A percentile compares a stretch with the other conserved stretches of the same genome.
Evolutionary conservation across 495 filamentous ascomycete species (phyloP).

Genomic region (Trichocladium uniseriatum): DNA sequence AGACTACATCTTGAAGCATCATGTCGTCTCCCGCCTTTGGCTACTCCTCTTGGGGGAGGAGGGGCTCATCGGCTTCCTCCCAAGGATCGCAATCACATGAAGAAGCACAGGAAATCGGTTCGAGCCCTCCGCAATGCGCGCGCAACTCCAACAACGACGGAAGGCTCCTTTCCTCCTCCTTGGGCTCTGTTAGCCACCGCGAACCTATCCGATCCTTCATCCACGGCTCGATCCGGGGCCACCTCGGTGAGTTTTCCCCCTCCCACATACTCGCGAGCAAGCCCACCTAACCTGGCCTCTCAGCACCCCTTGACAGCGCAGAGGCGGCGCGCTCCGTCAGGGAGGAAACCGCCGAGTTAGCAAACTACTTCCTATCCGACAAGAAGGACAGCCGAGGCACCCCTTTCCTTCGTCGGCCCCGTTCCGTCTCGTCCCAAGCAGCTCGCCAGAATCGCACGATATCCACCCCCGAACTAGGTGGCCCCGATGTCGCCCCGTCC

Average conservation of each 20-base stretch:
- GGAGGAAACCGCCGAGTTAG: slow-evolving; percentile 85
- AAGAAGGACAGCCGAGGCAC: slow-evolving; percentile 34
- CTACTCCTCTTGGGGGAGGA: slow-evolving; percentile 33
- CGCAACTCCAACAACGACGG: slow-evolving; percentile 16
- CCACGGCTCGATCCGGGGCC: slow-evolving; percentile 59
- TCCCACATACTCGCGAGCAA: slow-evolving; percentile 10
- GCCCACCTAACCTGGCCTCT: not conserved
- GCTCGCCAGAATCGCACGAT: slow-evolving; percentile 10
- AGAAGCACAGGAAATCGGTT: slow-evolving; percentile 14
- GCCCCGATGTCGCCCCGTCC: slow-evolving; percentile 1
- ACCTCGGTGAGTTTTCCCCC: slow-evolving; percentile 43
- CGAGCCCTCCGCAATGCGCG: slow-evolving; percentile 9
- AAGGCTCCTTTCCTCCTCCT: slow-evolving; percentile 31
- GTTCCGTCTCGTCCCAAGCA: slow-evolving; percentile 24
- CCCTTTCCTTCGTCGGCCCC: slow-evolving; percentile 32
- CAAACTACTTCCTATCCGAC: slow-evolving; percentile 72
- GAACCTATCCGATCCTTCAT: slow-evolving; percentile 72
- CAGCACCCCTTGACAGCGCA: slow-evolving; percentile 50
- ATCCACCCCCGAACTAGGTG: slow-evolving; percentile 12
- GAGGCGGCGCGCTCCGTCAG: slow-evolving; percentile 71
- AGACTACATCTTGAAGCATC: slow-evolving; percentile 7
- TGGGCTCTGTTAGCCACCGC: slow-evolving; percentile 39
- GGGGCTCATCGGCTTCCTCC: slow-evolving; percentile 29
- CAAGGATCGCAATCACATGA: slow-evolving; percentile 24
- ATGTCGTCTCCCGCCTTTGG: slow-evolving; percentile 31